A percentile compares a stretch with the other conserved stretches of the same genome.
Conservation (phyloP, 805 yeast genomes). For the Ogataea degrootiae region DNA sequence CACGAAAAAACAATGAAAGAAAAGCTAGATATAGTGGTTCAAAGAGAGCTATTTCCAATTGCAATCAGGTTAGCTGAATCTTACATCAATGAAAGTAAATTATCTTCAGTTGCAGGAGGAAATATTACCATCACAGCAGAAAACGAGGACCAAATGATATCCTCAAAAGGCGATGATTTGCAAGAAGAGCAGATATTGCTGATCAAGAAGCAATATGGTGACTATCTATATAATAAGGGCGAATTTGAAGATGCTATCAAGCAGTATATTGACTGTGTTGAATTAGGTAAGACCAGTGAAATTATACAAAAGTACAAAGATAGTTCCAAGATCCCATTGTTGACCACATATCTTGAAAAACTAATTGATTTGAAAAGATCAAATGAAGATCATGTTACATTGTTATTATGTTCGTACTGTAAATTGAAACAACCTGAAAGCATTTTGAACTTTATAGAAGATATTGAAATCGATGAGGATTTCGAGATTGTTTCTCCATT, state of each 20-base stretch:
- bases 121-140: constrained; percentile 20
- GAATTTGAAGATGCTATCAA: constrained; percentile 65
- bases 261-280: constrained; percentile 54
- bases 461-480: constrained; percentile 28
- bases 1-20: constrained; percentile 63
- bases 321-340: constrained; percentile 60
- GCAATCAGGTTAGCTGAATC: constrained; percentile 65
- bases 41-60: constrained; percentile 63
- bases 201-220: constrained; percentile 62
- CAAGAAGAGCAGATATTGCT: constrained; percentile 30
- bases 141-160: constrained; percentile 1
- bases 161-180: constrained; percentile 15
- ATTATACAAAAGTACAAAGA: constrained; percentile 77
- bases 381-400: constrained; percentile 75
- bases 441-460: constrained; percentile 50
- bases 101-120: constrained; percentile 15
- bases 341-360: constrained; percentile 60
- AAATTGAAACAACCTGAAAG: constrained; percentile 62
- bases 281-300: constrained; percentile 59
- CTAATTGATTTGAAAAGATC: constrained; percentile 53
- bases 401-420: constrained; percentile 74
- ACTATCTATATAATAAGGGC: constrained; percentile 60
- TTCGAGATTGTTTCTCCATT: constrained; percentile 32
- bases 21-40: constrained; percentile 63
- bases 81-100: constrained; percentile 50